Conservation (phyloP, 2,329 filamentous ascomycete species). For the Venturia pyrina region DNA sequence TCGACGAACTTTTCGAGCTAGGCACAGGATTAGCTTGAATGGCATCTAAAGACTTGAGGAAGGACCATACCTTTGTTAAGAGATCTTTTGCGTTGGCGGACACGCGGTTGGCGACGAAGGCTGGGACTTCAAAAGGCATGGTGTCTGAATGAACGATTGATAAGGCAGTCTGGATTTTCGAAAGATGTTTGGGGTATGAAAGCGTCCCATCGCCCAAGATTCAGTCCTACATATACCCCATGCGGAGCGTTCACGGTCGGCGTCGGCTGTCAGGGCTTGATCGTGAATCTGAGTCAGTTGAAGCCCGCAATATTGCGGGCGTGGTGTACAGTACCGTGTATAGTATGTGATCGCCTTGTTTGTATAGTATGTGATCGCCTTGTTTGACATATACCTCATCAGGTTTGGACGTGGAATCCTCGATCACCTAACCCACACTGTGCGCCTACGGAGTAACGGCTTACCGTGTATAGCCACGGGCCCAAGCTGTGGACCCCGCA, state of each 20-base stretch:
- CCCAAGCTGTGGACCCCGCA: too few species aligned
- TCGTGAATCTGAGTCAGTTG: too few species aligned
- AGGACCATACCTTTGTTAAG: constrained; percentile 10
- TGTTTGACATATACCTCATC: too few species aligned
- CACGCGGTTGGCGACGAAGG: constrained; percentile 6
- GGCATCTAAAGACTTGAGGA: background rate
- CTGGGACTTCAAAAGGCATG: constrained; percentile 6
- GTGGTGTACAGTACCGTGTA: too few species aligned
- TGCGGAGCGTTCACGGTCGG: background rate
- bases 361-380: too few species aligned
- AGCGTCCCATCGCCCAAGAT: background rate
- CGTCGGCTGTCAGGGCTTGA: background rate
- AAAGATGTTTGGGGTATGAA: background rate
- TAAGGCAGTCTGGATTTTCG: background rate
- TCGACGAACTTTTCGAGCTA: constrained; percentile 91
- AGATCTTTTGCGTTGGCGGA: constrained; percentile 7
- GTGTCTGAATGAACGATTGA: background rate
- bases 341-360: too few species aligned
- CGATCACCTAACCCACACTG: too few species aligned
- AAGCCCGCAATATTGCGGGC: too few species aligned
- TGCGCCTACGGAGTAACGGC: too few species aligned
- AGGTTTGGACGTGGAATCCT: too few species aligned
- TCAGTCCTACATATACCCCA: background rate
- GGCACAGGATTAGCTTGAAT: constrained; percentile 11
- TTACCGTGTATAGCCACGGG: too few species aligned